Base-by-base conservation (phyloP, 768 basidiomycete species). In the Phanerochaete sordida region DNA sequence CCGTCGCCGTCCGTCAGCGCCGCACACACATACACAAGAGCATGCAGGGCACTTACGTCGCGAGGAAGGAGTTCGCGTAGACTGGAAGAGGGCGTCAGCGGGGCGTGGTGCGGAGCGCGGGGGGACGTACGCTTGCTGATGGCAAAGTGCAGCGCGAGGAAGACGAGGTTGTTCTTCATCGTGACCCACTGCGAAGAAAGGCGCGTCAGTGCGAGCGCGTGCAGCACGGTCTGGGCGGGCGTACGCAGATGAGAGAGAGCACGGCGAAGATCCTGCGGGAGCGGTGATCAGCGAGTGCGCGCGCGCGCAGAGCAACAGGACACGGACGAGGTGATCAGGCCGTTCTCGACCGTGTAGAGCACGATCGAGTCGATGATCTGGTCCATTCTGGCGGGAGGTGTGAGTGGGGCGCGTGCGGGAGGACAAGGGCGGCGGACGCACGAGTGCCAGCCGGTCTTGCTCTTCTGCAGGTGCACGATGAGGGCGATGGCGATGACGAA, bases 41-140 rank as follows among this genome's bases (percentile, higher is more conserved):
- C 24, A 45, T 44, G 21, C 24, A 30, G 5, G 13, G 21, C 8
- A 33, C 59, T 45, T 55, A 65, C 64, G 64, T 62, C 23, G 64
- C 62, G 2, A 65, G 35, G 45, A 63, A 56, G 4, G 64, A 62
- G 33, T 62, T 65, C 15, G 61, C 61, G 49, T 65, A 65, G 21
- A 63, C 64, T 65, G 57, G 16, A 9, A 4, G 19, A 31, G 16
- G 12, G n/a, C 9, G 11, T 15, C 19, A 24, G 47, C 44, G 8
- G 16, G 44, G 44, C 6, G 7, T 21, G 24, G 27, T 48, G 8
- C 15, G 21, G 28, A 35, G n/a, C n/a, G 45, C 13, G 23, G 13
- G 30, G 30, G 19, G 11, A 60, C 59, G 51, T 57, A 60, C 62
- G 57, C 44, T 63, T 63, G 37, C 59, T 47, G 37, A 63, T 37